Conservation (phyloP, 2,329 filamentous ascomycete species). For the Talaromyces albobiverticillius region DNA sequence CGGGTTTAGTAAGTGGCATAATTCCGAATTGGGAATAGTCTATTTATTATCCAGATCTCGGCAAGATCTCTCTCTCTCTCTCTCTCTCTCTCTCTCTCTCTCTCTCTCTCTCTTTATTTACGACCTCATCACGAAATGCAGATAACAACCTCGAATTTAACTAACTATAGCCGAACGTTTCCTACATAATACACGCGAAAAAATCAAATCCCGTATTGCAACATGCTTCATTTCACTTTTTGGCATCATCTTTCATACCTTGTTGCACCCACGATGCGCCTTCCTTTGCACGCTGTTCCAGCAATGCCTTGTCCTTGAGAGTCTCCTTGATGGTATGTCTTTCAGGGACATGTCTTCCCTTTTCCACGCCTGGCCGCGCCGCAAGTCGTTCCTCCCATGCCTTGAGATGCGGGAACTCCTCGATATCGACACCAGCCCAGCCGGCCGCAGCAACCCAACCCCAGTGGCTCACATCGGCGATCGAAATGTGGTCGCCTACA, state of each 20-base stretch:
- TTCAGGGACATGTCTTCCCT: constrained; percentile 69
- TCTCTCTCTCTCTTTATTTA: too few relatives aligned
- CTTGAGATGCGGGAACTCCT: constrained; percentile 72
- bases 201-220: neutral
- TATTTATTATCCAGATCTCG: too few relatives aligned
- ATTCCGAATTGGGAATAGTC: neutral
- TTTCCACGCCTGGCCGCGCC: constrained; percentile 68
- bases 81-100: too few relatives aligned
- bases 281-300: constrained; percentile 57
- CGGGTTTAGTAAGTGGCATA: neutral
- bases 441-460: constrained; percentile 67
- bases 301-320: constrained; percentile 53
- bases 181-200: neutral
- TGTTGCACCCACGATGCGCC: constrained; percentile 65
- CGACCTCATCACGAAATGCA: too few relatives aligned
- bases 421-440: constrained; percentile 65
- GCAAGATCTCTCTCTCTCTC: too few relatives aligned
- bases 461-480: constrained; percentile 75
- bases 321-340: constrained; percentile 61
- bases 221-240: constrained; percentile 36
- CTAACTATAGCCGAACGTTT: neutral
- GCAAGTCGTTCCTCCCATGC: constrained; percentile 73
- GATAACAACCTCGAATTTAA: neutral
- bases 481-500: constrained; percentile 46
- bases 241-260: constrained; percentile 66